Conservation (phyloP, 441 rosid species). For the Jatropha podagrica region DNA sequence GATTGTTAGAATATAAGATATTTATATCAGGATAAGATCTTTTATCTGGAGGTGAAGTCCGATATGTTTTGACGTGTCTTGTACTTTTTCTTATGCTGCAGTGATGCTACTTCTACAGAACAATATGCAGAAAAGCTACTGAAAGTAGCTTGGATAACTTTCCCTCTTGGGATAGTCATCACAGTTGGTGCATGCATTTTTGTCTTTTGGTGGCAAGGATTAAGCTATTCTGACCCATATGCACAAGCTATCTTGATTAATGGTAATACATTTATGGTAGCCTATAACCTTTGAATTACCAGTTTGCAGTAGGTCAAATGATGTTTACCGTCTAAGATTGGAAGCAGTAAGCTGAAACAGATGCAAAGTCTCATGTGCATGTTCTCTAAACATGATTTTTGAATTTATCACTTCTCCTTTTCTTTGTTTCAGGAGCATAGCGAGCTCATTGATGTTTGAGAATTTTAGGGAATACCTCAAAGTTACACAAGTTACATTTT, state of each 20-base stretch:
- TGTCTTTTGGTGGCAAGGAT: constrained; percentile 89
- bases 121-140: constrained; percentile 47
- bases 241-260: constrained; percentile 80
- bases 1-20: not conserved
- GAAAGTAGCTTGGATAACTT: constrained; percentile 83
- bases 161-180: constrained; percentile 68
- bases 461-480: not conserved
- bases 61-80: not conserved
- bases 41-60: constrained; percentile 2
- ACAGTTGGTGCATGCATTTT: constrained; percentile 55
- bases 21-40: not conserved
- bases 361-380: not conserved
- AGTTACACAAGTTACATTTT: not conserved
- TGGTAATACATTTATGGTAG: constrained; percentile 41
- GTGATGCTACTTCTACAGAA: constrained; percentile 47
- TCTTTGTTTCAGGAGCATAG: not conserved
- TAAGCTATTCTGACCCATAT: constrained; percentile 54
- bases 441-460: not conserved
- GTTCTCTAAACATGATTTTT: not conserved
- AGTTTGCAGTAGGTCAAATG: not conserved
- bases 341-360: not conserved
- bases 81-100: constrained; percentile 29
- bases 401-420: constrained; percentile 5
- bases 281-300: constrained; percentile 3
- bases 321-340: not conserved